Evolutionary conservation across 306 rosid species (phyloP).

Genomic region (Sophora flavescens): DNA sequence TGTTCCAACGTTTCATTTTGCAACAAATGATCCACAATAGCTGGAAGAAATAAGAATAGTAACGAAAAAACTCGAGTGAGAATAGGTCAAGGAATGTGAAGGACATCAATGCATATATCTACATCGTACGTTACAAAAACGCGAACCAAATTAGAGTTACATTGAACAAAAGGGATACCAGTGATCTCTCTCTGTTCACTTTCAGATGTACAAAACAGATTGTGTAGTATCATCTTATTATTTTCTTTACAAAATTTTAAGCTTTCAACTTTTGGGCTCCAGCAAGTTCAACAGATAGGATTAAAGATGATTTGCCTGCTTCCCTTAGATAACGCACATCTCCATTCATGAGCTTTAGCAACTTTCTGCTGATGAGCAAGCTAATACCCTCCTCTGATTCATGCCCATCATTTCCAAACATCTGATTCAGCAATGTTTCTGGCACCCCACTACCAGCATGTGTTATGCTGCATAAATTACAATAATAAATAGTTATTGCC

Average conservation of each 20-base stretch:
- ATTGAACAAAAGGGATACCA: conserved; percentile 33
- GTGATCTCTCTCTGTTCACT: conserved; percentile 16
- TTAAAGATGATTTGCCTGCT: conserved; percentile 79
- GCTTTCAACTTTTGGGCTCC: conserved; percentile 53
- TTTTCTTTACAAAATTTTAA: conserved; percentile 25
- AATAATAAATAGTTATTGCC: background rate
- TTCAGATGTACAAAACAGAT: conserved; percentile 39
- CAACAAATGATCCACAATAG: conserved; percentile 6
- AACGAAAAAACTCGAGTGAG: background rate
- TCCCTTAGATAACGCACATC: conserved; percentile 82
- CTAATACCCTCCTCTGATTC: conserved; percentile 83
- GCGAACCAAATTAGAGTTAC: conserved; percentile 28
- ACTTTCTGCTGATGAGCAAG: conserved; percentile 81
- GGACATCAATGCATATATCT: conserved; percentile 54
- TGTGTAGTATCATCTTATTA: conserved; percentile 8
- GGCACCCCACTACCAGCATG: conserved; percentile 81
- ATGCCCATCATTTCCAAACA: conserved; percentile 74
- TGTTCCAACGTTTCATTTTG: conserved; percentile 13
- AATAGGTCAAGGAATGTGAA: background rate
- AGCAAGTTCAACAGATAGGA: conserved; percentile 83
- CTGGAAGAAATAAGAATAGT: no score
- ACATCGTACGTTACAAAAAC: conserved; percentile 44
- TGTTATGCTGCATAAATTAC: conserved; percentile 63
- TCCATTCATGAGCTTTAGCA: conserved; percentile 90
- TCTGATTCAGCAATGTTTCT: conserved; percentile 76